phyloP scores from a whole-genome alignment of 176 grass and related monocot genomes.

The Chloris gayana region DNA sequence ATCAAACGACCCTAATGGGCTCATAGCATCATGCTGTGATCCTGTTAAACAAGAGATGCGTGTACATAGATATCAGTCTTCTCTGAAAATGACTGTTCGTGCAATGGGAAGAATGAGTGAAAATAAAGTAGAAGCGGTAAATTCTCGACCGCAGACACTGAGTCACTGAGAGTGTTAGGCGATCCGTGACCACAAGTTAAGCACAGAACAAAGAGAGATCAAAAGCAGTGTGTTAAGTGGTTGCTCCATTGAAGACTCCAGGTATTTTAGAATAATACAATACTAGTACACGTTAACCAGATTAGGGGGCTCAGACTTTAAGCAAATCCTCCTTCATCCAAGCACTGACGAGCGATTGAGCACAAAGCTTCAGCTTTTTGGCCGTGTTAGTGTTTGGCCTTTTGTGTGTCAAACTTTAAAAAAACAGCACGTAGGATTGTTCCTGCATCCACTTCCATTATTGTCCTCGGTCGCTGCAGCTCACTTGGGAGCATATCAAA shows the following conservation, averaged over 20 bases:
- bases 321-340: conserved; percentile 12
- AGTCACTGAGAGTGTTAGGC: neutral
- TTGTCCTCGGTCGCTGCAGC: neutral
- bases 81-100: neutral
- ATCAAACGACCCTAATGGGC: no score
- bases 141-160: neutral
- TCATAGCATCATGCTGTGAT: no score
- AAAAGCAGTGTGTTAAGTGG: conserved; percentile 18
- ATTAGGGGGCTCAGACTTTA: conserved; percentile 7
- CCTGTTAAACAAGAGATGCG: neutral
- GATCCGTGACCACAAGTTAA: neutral
- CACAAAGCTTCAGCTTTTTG: neutral
- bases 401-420: neutral
- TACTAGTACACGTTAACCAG: no score
- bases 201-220: neutral
- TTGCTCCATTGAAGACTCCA: conserved; percentile 13
- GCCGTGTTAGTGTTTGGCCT: conserved; percentile 14
- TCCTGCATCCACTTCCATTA: conserved; percentile 11
- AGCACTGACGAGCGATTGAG: conserved; percentile 3
- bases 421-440: neutral
- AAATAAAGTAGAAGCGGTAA: neutral
- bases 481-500: neutral
- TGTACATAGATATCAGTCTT: neutral
- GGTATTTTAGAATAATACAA: neutral
- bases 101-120: neutral